Conservation (phyloP, 169 alveolate species). For the Eimeria mitis region DNA sequence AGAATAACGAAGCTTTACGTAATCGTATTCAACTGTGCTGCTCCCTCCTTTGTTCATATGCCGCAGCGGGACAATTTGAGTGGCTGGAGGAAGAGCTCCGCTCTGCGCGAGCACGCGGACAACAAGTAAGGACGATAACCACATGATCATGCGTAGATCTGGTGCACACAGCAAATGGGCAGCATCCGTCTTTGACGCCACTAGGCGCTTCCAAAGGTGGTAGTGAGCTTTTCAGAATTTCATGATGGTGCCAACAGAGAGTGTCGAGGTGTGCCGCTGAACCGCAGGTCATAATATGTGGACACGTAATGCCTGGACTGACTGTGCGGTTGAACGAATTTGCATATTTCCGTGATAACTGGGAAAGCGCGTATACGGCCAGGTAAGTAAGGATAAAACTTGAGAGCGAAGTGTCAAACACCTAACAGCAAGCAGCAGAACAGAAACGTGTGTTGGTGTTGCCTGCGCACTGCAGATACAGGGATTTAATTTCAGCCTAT, state of each 20-base stretch:
- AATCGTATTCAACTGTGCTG: not conserved
- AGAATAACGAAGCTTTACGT: not conserved
- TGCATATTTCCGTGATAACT: not conserved
- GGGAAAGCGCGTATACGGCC: not conserved
- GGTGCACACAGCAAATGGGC: not conserved
- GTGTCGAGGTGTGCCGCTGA: constrained; percentile 1
- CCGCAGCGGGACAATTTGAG: constrained; percentile 28
- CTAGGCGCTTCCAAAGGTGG: not conserved
- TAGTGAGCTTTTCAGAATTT: not conserved
- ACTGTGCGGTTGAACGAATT: not conserved
- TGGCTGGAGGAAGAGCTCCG: constrained; percentile 32
- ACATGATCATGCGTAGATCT: not conserved
- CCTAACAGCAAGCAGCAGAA: not conserved
- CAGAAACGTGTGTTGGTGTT: not conserved
- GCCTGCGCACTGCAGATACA: constrained; percentile 14
- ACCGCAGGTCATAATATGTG: constrained; percentile 30
- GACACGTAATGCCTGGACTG: constrained; percentile 21
- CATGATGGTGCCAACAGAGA: not conserved
- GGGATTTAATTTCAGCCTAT: constrained; percentile 9
- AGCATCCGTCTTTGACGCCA: not conserved
- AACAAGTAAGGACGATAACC: not conserved
- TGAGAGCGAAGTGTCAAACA: not conserved
- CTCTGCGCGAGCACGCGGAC: constrained; percentile 16
- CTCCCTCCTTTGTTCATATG: not conserved
- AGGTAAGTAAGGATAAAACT: not conserved